Evolutionary conservation across 768 basidiomycete species (phyloP).

Genomic region (Inosperma sp.): DNA sequence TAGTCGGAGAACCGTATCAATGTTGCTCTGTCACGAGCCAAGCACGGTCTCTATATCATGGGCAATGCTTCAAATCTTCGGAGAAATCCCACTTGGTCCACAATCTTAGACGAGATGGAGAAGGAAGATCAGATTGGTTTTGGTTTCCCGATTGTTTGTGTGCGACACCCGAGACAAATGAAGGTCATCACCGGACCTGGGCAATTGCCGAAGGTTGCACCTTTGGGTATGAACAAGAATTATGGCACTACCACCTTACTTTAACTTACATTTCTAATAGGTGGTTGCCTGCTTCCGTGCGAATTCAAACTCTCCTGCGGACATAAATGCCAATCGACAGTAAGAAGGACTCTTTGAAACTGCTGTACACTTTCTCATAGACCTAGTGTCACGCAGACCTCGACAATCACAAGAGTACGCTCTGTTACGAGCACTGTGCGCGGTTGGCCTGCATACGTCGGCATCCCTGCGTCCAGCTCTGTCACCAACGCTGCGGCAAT

Average conservation of each 20-base stretch:
- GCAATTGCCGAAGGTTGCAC: slow-evolving; percentile 45
- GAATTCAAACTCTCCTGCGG: slow-evolving; percentile 55
- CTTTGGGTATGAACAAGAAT: slow-evolving; percentile 23
- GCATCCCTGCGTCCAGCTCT: slow-evolving; percentile 56
- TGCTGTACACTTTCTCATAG: not conserved
- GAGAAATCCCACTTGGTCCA: slow-evolving; percentile 52
- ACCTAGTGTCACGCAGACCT: slow-evolving; percentile 59
- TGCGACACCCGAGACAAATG: slow-evolving; percentile 45
- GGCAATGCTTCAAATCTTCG: slow-evolving; percentile 59
- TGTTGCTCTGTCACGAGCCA: slow-evolving; percentile 62
- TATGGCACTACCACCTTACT: not conserved
- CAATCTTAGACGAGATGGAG: slow-evolving; percentile 53
- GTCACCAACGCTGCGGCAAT: slow-evolving; percentile 48
- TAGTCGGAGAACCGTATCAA: slow-evolving; percentile 12
- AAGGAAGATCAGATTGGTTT: slow-evolving; percentile 41
- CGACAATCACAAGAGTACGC: slow-evolving; percentile 44
- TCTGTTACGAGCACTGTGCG: slow-evolving; percentile 47
- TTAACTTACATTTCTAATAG: slow-evolving; percentile 35
- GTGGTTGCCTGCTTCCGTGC: slow-evolving; percentile 59
- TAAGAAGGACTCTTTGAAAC: slow-evolving; percentile 19
- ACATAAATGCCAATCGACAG: slow-evolving; percentile 59
- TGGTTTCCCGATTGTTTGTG: slow-evolving; percentile 57
- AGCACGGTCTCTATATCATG: slow-evolving; percentile 67
- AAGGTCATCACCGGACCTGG: slow-evolving; percentile 47
- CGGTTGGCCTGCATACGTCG: slow-evolving; percentile 43